Percentiles rank a stretch among this genome's conserved stretches.
phyloP scores from a whole-genome alignment of 352 stramenopile genomes.

The Aphanomyces cochlioides region DNA sequence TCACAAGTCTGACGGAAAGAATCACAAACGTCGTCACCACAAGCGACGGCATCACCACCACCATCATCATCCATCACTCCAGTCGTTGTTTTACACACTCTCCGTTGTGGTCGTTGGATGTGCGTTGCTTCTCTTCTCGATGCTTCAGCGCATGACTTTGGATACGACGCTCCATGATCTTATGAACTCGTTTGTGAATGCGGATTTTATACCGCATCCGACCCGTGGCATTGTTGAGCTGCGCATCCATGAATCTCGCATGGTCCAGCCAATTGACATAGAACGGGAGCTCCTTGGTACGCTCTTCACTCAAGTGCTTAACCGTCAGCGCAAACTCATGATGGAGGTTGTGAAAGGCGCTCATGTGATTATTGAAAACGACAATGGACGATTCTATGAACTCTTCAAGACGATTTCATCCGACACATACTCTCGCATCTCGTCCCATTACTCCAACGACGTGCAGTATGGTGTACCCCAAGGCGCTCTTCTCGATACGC shows the following conservation, averaged over 20 bases:
- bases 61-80: slow-evolving; percentile 17
- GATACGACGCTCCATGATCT: slow-evolving; percentile 25
- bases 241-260: neutral
- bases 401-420: slow-evolving; percentile 31
- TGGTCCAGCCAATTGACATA: slow-evolving; percentile 16
- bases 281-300: slow-evolving; percentile 21
- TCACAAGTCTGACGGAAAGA: neutral
- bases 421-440: slow-evolving; percentile 33
- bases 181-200: slow-evolving; percentile 29
- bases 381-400: slow-evolving; percentile 31
- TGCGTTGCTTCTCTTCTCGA: slow-evolving; percentile 26
- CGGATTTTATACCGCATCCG: slow-evolving; percentile 17
- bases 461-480: slow-evolving; percentile 31
- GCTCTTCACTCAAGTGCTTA: slow-evolving; percentile 26
- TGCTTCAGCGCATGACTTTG: slow-evolving; percentile 29
- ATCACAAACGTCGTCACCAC: neutral
- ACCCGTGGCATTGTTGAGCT: slow-evolving; percentile 13
- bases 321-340: slow-evolving; percentile 20
- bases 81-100: slow-evolving; percentile 22
- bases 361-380: slow-evolving; percentile 35
- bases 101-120: slow-evolving; percentile 18
- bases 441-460: slow-evolving; percentile 29
- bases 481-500: slow-evolving; percentile 31
- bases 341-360: slow-evolving; percentile 34
- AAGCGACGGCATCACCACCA: slow-evolving; percentile 5